Evolutionary conservation across 2,329 filamentous ascomycete genomes (phyloP), one percentile per base, ranked within the genome.

Genomic region (Aspergillus costaricaensis): DNA sequence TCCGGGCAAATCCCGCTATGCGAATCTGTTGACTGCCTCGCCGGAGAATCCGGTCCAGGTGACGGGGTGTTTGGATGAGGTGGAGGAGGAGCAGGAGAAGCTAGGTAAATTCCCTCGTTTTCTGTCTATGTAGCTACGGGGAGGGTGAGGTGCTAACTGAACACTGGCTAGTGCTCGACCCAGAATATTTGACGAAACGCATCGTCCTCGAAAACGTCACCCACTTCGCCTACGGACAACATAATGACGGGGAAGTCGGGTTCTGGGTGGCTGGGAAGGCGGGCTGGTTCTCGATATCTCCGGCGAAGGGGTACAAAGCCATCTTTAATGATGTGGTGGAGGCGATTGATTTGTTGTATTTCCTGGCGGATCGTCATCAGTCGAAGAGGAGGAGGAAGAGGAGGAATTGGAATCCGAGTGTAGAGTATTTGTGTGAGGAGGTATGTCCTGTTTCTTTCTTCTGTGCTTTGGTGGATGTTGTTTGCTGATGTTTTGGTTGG

Each of bases 261-360:
- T 77, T 88, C 47, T 88, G 86, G 86, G 85, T 86, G 19, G 81
- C 84, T 52, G 86, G 86, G 36, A 77, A 81, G 62, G 84, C 86
- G 41, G 86, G 86, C 57, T 88, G 86, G 86, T 88, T 85, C 68
- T 80, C 81, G 55, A 79, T 89, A 50, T 76, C 76, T 30, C 85
- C 86, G 2, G 76, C 81, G 43, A 77, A 79, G 63, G 77, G 78
- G 2, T 89, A 87, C 70, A 74, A 79, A 62, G 70, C 75, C 1
- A 80, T 81, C 39, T 87, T 82, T 72, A 77, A 81, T 50, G 79
- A 83, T 21, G 87, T 88, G 77, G 75, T 83, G 2, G 81, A 86
- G 70, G 85, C 84, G 1, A 82, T 88, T 38, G 80, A 85, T 64
- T 68, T 87, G 60, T 75, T 88, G 8, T 88, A 88, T 69, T 88